Base-by-base conservation (phyloP, 345 rosid species). In the Laguncularia racemosa region DNA sequence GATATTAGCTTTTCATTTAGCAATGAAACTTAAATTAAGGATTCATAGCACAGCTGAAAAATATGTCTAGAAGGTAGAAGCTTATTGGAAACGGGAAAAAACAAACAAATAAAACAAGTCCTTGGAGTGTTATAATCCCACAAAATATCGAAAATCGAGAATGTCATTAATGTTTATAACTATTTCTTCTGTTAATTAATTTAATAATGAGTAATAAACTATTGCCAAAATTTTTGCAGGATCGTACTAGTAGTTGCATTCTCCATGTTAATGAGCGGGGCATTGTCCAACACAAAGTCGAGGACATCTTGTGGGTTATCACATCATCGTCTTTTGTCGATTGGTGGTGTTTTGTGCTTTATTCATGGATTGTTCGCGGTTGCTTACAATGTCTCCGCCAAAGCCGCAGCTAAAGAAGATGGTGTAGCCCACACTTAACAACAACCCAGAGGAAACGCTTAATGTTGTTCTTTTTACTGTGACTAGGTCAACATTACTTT, bases 341-440 rank as follows among this genome's bases (percentile, higher is more conserved):
- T 83, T 5, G 98, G 96, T 53, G 96, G 98, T 14, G 69, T 88
- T 56, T 62, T 91, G 7, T 91, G 93, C 66, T 91, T 91, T 86
- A 48, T 88, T 55, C 96, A 92, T 62, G 93, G 86, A 20, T 80
- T 83, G 52, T 88, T 84, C 65, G 58, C 68, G 4, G 71, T 77
- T 53, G 77, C 96, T 33, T 91, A 86, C 62, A 83, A 84, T 50
- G 85, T 84, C 19, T 86, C 98, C 2, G 95, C 95, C 61, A 62
- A 78, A 12, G 98, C 95, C 14, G 50, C 90, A 1, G 56, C 59
- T 44, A 55, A 62, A 64, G 89, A 84, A 52, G 80, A 71, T 7
- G 44, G 26, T 19, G 33, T 26, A 44, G 54, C 16, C 50, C 43
- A 17, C 4, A 7, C 40, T 33, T 10, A 33, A 33, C 9, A 7